Evolutionary conservation across 2,329 filamentous ascomycete genomes (phyloP), one percentile per base, ranked within the genome.

Genomic region (Exophiala dermatitidis): DNA sequence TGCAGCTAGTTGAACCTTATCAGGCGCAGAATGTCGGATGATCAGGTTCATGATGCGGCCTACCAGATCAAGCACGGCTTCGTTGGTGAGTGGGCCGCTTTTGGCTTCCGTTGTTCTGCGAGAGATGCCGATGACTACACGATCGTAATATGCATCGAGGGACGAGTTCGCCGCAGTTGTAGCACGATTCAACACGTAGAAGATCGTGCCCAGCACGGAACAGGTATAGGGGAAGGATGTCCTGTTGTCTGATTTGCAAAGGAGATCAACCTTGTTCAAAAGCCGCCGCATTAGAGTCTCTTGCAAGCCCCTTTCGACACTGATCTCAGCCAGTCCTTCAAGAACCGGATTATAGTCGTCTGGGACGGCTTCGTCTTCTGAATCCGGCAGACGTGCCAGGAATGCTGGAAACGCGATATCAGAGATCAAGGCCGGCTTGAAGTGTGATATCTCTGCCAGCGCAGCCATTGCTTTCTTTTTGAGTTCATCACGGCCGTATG

Each of bases 391-490:
- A 37, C 79, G 77, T 2, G 82, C 81, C 67, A 85, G 76, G 63
- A 86, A 84, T 3, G 79, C 79, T 29, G 83, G 83, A 61, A 86
- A 81, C 0, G 82, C 81, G 52, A 82, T 81, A 44, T 83, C 77
- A 62, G 83, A 78, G 30, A 86, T 79, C 7, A 83, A 68, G 44
- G 77, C 74, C 12, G 82, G 80, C 61, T 82, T 83, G 54, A 81
- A 74, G 55, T 78, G 78, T 4, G 83, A 83, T 40, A 85, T 76
- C 33, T 82, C 77, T 3, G 80, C 74, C 42, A 86, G 72, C 28
- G 77, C 76, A 33, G 72, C 68, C 54, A 85, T 78, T 4, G 82
- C 79, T 56, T 79, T 75, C 54, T 77, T 73, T 57, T 80, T 80
- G 33, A 84, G 68, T 54, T 82, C 77, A 50, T 78, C 75, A 47